phyloP scores from a whole-genome alignment of 305 asterid species.

The Fraxinus nigra region DNA sequence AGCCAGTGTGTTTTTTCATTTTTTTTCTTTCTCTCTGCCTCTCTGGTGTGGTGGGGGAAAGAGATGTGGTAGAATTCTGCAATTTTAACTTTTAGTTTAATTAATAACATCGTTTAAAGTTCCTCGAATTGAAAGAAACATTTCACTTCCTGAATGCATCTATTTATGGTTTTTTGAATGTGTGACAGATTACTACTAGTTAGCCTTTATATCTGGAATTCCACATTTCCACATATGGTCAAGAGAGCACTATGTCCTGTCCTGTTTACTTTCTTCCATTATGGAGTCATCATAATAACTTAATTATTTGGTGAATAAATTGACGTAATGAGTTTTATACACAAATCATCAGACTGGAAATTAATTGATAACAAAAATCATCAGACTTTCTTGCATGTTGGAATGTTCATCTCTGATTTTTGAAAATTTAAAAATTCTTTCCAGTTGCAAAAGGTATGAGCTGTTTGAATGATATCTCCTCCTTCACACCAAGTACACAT shows the following conservation, averaged over 20 bases:
- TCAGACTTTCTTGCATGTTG: not conserved
- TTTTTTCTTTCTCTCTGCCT: not conserved
- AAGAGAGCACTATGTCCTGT: not conserved
- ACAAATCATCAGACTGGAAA: not conserved
- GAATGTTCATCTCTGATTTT: not conserved
- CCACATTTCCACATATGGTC: not conserved
- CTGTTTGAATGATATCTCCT: not conserved
- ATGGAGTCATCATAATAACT: not conserved
- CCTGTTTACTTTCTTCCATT: not conserved
- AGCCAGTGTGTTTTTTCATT: not conserved
- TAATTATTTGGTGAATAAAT: not conserved
- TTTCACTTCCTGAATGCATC: not conserved
- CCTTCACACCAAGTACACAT: not conserved
- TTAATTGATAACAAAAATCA: not conserved
- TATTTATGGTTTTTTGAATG: not conserved
- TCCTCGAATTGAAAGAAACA: slow-evolving; percentile 1
- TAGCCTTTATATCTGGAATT: not conserved
- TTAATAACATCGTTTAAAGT: slow-evolving; percentile 1
- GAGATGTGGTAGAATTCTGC: not conserved
- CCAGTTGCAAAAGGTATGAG: slow-evolving; percentile 6
- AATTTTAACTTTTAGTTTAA: not conserved
- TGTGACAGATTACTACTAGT: not conserved
- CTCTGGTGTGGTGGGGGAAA: not conserved
- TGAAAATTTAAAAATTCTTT: not conserved
- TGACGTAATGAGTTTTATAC: not conserved